Percentiles rank a stretch among this genome's conserved stretches.
phyloP scores from a whole-genome alignment of 495 filamentous ascomycete genomes.

The Aspergillus nanangensis region DNA sequence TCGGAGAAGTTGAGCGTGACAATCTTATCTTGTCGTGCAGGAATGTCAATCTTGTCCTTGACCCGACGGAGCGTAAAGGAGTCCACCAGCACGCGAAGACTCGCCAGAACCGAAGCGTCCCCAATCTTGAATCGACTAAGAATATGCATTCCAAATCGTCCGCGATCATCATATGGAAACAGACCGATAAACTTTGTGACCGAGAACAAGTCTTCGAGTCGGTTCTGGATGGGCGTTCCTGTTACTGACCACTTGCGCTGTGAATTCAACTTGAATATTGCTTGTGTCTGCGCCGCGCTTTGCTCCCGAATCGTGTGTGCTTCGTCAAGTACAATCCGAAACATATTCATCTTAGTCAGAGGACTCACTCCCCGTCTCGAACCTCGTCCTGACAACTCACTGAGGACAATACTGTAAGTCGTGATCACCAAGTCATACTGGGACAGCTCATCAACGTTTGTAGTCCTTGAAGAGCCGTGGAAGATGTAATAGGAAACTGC shows the following conservation, averaged over 20 bases:
- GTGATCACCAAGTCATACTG: conserved; percentile 82
- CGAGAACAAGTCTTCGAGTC: conserved; percentile 83
- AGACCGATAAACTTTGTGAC: conserved; percentile 87
- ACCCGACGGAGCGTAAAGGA: conserved; percentile 87
- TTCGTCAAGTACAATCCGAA: conserved; percentile 93
- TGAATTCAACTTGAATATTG: conserved; percentile 76
- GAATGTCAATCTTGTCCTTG: conserved; percentile 86
- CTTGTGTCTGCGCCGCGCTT: conserved; percentile 71
- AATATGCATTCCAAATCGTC: conserved; percentile 71
- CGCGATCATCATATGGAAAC: conserved; percentile 77
- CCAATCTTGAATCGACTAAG: conserved; percentile 72
- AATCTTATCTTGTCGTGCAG: conserved; percentile 66
- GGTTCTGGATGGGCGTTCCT: conserved; percentile 87
- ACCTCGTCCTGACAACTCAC: conserved; percentile 61
- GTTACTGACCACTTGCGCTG: conserved; percentile 93
- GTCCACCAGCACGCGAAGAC: conserved; percentile 86
- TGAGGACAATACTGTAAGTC: conserved; percentile 83
- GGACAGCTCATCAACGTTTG: conserved; percentile 61
- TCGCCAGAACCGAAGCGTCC: conserved; percentile 75
- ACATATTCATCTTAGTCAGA: conserved; percentile 75
- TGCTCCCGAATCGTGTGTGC: conserved; percentile 91
- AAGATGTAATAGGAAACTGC: conserved; percentile 71
- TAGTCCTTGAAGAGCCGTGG: conserved; percentile 71
- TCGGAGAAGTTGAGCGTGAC: conserved; percentile 55
- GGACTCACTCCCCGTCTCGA: conserved; percentile 60